phyloP scores from a whole-genome alignment of 73 alveolate genomes.

The Breviolum minutum region DNA sequence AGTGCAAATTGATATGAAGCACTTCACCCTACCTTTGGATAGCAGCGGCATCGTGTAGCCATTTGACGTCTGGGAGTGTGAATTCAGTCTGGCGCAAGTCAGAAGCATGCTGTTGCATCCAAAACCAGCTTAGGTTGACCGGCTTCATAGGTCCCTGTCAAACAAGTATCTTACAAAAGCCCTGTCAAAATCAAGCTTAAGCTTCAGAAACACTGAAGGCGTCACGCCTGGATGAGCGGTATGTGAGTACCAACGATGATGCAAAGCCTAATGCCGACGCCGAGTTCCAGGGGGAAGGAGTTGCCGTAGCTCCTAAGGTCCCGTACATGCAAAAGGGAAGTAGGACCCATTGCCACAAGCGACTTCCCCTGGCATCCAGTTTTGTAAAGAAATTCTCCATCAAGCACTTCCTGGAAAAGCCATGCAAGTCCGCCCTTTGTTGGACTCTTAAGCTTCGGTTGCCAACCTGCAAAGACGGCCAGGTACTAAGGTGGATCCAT shows the following conservation, averaged over 20 bases:
- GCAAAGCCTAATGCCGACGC: constrained; percentile 48
- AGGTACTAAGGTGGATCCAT: constrained; percentile 41
- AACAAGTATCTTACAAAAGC: too few species aligned
- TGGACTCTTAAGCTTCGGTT: background rate
- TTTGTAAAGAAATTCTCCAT: background rate
- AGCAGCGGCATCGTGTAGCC: constrained; percentile 91
- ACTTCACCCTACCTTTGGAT: constrained; percentile 25
- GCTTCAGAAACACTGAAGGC: background rate
- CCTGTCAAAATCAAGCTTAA: too few species aligned
- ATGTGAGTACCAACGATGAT: constrained; percentile 90
- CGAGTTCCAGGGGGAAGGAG: too few species aligned
- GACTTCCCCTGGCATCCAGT: constrained; percentile 77
- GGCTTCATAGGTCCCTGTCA: too few species aligned
- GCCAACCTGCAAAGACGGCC: constrained; percentile 63
- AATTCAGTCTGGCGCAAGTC: constrained; percentile 69
- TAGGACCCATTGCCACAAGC: constrained; percentile 91
- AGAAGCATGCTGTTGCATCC: background rate
- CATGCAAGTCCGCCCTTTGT: background rate
- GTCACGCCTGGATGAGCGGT: constrained; percentile 75
- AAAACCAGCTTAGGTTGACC: too few species aligned
- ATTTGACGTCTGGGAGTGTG: constrained; percentile 89
- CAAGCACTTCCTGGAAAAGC: too few species aligned
- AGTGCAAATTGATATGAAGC: too few species aligned
- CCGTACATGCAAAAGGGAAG: constrained; percentile 73
- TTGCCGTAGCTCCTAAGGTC: constrained; percentile 1